These are phyloP conservation scores for Nannizziopsis arthrosporioides DNA, from an alignment of 2,329 filamentous ascomycete species.

Conservation along the genomic window DNA sequence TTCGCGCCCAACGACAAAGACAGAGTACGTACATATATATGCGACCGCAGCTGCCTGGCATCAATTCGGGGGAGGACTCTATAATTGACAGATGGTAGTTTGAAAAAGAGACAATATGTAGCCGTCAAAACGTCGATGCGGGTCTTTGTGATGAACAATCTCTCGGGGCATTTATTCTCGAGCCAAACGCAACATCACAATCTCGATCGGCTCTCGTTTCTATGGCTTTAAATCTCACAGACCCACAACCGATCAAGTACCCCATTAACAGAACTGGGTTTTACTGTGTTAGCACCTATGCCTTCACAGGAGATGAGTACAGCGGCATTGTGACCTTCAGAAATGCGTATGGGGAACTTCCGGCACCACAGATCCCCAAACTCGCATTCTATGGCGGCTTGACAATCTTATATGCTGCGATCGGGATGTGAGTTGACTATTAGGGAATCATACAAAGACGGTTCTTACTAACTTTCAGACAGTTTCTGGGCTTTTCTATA, in stretches of 20 bases:
- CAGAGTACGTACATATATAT: constrained; percentile 37
- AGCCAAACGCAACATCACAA: constrained; percentile 59
- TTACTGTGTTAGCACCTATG: constrained; percentile 78
- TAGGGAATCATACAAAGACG: not conserved
- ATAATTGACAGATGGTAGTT: constrained; percentile 10
- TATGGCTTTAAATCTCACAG: constrained; percentile 68
- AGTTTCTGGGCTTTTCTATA: constrained; percentile 92
- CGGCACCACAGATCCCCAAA: constrained; percentile 91
- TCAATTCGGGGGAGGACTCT: not conserved
- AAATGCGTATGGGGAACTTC: constrained; percentile 91
- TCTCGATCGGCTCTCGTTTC: constrained; percentile 65
- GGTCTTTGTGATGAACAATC: constrained; percentile 66
- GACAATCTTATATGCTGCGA: constrained; percentile 82
- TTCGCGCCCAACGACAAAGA: constrained; percentile 44
- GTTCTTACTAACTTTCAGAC: constrained; percentile 7
- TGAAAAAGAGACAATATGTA: constrained; percentile 62
- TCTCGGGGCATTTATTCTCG: constrained; percentile 72
- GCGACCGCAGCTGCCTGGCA: not conserved
- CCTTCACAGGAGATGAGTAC: constrained; percentile 58
- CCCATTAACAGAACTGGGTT: constrained; percentile 82
- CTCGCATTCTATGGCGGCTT: constrained; percentile 93
- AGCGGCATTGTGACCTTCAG: constrained; percentile 77
- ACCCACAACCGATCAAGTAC: constrained; percentile 63
- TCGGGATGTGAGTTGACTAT: constrained; percentile 49
- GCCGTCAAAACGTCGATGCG: constrained; percentile 54